Percentiles rank a stretch among this genome's conserved stretches.
Conservation (phyloP, 176 grass and related monocot species). For the Zoysia pacifica region DNA sequence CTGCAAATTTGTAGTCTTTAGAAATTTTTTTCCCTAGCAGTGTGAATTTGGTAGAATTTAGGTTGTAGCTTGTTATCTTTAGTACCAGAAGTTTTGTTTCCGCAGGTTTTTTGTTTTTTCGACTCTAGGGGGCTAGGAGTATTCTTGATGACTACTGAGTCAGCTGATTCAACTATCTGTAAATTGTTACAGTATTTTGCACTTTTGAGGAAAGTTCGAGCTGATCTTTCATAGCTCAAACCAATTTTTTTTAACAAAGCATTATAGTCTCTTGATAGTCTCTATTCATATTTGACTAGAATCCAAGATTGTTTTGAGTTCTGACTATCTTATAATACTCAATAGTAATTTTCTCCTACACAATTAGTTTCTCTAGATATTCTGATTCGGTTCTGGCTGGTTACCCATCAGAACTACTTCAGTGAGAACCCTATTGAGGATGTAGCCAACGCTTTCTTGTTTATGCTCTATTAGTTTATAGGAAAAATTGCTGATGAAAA, state of each 20-base stretch:
- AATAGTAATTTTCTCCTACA: neutral
- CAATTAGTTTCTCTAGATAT: neutral
- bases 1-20: neutral
- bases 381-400: neutral
- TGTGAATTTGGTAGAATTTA: neutral
- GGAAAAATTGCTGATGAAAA: neutral
- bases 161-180: neutral
- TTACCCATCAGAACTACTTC: neutral
- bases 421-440: neutral
- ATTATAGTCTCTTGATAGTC: neutral
- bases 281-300: neutral
- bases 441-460: neutral
- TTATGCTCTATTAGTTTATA: neutral
- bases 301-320: neutral
- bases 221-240: neutral
- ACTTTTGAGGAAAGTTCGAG: neutral
- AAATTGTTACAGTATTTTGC: neutral
- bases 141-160: neutral
- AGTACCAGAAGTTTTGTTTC: neutral
- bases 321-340: neutral
- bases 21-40: neutral
- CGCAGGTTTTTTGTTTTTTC: too few species aligned
- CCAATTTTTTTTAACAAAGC: neutral
- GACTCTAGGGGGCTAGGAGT: too few species aligned
- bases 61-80: neutral